Percentiles rank a stretch among this genome's conserved stretches.
These are phyloP conservation scores for Primulina tabacum DNA, from an alignment of 257 asterid species.

Conservation along the genomic window DNA sequence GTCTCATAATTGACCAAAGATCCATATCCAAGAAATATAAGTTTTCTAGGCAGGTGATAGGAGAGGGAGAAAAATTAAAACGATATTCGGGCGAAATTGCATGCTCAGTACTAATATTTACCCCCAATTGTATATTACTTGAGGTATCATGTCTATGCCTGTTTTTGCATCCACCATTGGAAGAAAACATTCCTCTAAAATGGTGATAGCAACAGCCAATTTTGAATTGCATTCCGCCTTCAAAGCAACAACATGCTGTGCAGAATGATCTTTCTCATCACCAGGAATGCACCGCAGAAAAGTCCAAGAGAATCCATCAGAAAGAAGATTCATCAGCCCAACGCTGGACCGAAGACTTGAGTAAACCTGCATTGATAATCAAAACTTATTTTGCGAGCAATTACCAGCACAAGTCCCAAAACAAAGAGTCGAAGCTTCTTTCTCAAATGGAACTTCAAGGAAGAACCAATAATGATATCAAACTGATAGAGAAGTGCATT, in stretches of 20 bases:
- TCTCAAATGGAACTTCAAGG: conserved; percentile 23
- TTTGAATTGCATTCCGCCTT: conserved; percentile 95
- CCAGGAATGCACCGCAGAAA: conserved; percentile 80
- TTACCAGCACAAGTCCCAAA: background rate
- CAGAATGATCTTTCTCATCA: conserved; percentile 68
- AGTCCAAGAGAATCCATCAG: conserved; percentile 75
- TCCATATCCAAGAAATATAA: conserved; percentile 14
- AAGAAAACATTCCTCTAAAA: conserved; percentile 95
- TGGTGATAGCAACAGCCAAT: conserved; percentile 92
- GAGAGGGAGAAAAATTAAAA: conserved; percentile 3
- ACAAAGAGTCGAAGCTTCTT: conserved; percentile 10
- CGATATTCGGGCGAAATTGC: background rate
- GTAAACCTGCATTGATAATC: conserved; percentile 55
- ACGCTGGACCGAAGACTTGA: conserved; percentile 65
- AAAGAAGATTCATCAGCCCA: conserved; percentile 59
- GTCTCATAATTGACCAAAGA: conserved; percentile 10
- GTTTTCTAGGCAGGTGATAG: conserved; percentile 16
- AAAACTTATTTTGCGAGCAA: conserved; percentile 2
- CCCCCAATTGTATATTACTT: conserved; percentile 96
- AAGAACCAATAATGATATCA: conserved; percentile 17
- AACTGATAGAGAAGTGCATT: background rate
- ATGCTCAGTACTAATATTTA: conserved; percentile 37
- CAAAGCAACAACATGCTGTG: conserved; percentile 55
- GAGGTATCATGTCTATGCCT: conserved; percentile 97
- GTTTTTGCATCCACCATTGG: conserved; percentile 96